Evolutionary conservation across 75 land plant species (phyloP).

Genomic region (Cupressus sempervirens): DNA sequence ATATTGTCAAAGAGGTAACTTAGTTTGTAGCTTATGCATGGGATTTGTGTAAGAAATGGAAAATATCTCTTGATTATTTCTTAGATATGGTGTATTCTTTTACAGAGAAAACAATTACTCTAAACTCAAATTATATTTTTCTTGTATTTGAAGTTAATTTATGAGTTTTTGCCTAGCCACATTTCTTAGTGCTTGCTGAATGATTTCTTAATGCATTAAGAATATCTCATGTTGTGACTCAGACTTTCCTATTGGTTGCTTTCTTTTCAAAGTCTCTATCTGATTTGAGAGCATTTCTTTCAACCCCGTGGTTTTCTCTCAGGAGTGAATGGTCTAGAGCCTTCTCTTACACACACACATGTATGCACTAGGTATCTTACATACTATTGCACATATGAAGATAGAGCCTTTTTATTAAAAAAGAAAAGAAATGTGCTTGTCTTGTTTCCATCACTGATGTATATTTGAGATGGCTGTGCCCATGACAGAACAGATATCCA

Average conservation of each 20-base stretch:
- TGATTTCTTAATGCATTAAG: too few relatives aligned
- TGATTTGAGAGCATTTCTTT: too few relatives aligned
- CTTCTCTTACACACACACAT: too few relatives aligned
- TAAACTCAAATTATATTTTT: neutral
- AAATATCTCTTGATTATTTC: neutral
- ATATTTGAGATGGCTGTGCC: conserved; percentile 14
- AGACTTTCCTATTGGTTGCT: too few relatives aligned
- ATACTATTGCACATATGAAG: too few relatives aligned
- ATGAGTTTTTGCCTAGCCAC: too few relatives aligned
- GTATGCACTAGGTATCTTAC: neutral
- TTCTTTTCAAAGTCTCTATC: too few relatives aligned
- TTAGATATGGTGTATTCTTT: neutral
- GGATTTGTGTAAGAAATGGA: neutral
- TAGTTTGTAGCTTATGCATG: neutral
- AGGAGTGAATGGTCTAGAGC: neutral
- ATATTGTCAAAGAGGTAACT: conserved; percentile 91
- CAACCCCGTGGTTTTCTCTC: too few relatives aligned
- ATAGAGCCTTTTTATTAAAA: neutral
- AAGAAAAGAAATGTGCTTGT: neutral
- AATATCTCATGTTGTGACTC: too few relatives aligned
- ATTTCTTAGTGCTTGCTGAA: too few relatives aligned
- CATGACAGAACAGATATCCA: conserved; percentile 85
- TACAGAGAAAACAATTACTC: neutral
- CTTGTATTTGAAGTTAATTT: neutral
- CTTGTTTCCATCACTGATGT: neutral